These are phyloP conservation scores for barrel medic (Medicago truncatula) DNA, from an alignment of 306 rosid genomes.

Conservation along the genomic window DNA sequence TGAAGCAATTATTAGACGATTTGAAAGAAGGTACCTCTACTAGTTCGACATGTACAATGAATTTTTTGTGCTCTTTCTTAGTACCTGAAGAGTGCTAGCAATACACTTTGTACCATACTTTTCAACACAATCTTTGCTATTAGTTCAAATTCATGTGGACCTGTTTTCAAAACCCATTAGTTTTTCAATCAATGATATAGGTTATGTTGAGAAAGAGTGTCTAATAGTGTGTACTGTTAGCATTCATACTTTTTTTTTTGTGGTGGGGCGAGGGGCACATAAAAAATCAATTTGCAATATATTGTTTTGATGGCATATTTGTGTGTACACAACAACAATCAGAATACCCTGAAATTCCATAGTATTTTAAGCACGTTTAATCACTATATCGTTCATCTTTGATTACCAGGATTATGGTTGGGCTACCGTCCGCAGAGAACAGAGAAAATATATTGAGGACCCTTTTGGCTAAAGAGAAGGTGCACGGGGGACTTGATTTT, in stretches of 20 bases:
- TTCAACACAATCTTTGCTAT: background rate
- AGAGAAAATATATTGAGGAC: conserved; percentile 84
- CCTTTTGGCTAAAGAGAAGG: conserved; percentile 76
- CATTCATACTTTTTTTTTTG: background rate
- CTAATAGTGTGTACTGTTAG: background rate
- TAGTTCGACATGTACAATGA: background rate
- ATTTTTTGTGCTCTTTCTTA: background rate
- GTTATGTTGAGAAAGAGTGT: background rate
- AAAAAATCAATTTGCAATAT: background rate
- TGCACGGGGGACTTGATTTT: conserved; percentile 60
- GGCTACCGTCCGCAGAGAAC: conserved; percentile 74
- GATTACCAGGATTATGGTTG: conserved; percentile 83
- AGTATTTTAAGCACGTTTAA: conserved; percentile 12
- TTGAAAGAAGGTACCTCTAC: conserved; percentile 77
- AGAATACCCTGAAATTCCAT: conserved; percentile 13
- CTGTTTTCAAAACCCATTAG: background rate
- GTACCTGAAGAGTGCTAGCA: background rate
- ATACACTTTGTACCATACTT: background rate
- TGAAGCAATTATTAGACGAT: conserved; percentile 94
- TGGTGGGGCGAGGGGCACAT: too few species aligned
- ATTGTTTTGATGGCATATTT: background rate
- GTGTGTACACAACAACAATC: conserved; percentile 5
- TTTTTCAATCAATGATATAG: background rate
- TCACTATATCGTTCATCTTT: conserved; percentile 21
- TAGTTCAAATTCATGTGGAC: background rate